These are phyloP conservation scores for Ceratorhiza oryzae-sativae DNA, from an alignment of 1,284 basidiomycete genomes.

Conservation along the genomic window DNA sequence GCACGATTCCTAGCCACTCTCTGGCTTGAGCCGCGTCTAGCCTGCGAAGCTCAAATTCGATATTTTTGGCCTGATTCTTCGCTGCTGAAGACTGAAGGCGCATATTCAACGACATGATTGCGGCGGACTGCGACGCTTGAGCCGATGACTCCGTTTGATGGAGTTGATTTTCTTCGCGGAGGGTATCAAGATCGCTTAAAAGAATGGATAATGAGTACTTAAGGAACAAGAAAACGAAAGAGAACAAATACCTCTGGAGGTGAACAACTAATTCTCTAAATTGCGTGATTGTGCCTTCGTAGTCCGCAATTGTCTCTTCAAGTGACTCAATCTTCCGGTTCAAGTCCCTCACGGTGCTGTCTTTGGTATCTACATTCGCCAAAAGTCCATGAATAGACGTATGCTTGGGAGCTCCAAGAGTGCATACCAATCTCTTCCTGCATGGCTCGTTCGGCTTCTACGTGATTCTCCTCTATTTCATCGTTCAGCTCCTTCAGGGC, in stretches of 20 bases:
- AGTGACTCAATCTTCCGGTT: constrained; percentile 67
- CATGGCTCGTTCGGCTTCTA: constrained; percentile 91
- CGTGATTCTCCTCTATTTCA: constrained; percentile 95
- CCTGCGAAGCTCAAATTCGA: constrained; percentile 85
- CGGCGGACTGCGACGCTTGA: constrained; percentile 75
- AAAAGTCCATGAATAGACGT: not conserved
- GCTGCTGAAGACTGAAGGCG: constrained; percentile 88
- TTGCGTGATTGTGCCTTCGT: constrained; percentile 85
- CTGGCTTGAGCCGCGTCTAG: constrained; percentile 82
- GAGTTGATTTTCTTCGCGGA: constrained; percentile 83
- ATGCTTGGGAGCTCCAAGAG: not conserved
- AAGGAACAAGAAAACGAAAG: not conserved
- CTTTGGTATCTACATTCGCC: constrained; percentile 67
- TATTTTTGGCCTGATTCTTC: constrained; percentile 86
- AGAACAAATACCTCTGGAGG: constrained; percentile 70
- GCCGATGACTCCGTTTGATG: constrained; percentile 82
- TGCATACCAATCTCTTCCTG: constrained; percentile 85
- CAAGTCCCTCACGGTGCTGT: constrained; percentile 73
- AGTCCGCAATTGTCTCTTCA: constrained; percentile 82
- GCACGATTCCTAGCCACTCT: constrained; percentile 69
- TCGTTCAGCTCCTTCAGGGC: constrained; percentile 95
- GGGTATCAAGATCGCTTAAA: constrained; percentile 77
- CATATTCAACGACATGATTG: constrained; percentile 90
- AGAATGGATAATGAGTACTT: not conserved
- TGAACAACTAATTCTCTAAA: constrained; percentile 89